Base-by-base conservation (phyloP, 1,284 basidiomycete species). In the Tylopilus orsonianus region DNA sequence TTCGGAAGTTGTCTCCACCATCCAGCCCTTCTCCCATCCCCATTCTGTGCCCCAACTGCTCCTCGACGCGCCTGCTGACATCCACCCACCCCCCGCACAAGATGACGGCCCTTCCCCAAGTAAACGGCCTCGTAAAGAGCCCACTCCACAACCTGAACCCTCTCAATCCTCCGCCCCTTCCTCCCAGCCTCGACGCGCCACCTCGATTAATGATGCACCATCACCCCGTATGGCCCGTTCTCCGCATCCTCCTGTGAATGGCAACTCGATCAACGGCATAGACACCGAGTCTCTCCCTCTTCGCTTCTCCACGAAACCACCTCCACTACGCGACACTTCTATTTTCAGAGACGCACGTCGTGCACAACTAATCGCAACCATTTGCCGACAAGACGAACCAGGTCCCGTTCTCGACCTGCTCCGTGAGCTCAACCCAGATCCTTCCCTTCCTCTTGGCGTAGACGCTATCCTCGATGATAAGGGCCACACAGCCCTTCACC, bases 401-500 rank as follows among this genome's bases (percentile, higher is more conserved):
- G 60, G 62, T 16, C 62, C 74, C 3, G 75, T 90, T 4, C 66
- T 91, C 4, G 79, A 86, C 47, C 69, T 85, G 18, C 68, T 90
- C 20, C 80, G 81, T 39, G 81, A 84, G 61, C 73, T 86, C 23
- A 71, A 76, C 8, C 71, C 77, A 8, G 76, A 82, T 52, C 66
- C 48, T 54, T 66, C 60, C 56, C 60, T 55, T 44, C 61, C 52
- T 52, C 50, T 84, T 41, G 90, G 93, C 53, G 72, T 90, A 41
- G 90, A 97, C 65, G 77, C 81, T 16, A 78, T 94, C 36, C 80
- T 97, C 32, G 97, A 99, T 62, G 93, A 97, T 55, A 88, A 95
- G 61, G 92, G 93, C 0, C 96, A 99, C 68, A 94, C 93, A 0
- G 87, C 96, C 6, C 75, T 99, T 23, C 97, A 99, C 67, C 83